A percentile compares a stretch with the other conserved stretches of the same genome.
Conservation (phyloP, 2,329 filamentous ascomycete species). For the Monosporascus cannonballus region DNA sequence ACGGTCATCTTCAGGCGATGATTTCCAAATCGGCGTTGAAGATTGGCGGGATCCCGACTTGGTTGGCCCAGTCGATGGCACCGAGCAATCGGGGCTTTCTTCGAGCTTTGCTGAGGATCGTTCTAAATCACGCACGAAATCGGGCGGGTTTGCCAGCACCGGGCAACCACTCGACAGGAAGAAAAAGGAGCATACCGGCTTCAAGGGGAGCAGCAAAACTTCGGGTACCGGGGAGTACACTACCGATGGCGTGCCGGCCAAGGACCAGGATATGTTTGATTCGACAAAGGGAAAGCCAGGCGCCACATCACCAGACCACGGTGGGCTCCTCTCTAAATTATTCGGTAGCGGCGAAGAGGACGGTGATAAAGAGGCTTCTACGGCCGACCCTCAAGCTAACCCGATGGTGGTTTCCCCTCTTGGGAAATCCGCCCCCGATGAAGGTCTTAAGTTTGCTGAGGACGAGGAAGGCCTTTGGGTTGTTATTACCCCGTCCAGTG, state of each 20-base stretch:
- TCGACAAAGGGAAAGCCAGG: slow-evolving; percentile 20
- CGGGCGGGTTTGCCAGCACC: neutral
- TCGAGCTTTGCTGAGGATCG: neutral
- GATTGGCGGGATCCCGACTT: slow-evolving; percentile 81
- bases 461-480: slow-evolving; percentile 83
- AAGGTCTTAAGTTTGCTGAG: slow-evolving; percentile 27
- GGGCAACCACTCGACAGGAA: neutral
- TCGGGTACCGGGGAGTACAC: slow-evolving; percentile 69
- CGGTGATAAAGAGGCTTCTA: slow-evolving; percentile 24
- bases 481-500: slow-evolving; percentile 87
- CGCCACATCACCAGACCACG: slow-evolving; percentile 11
- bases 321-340: slow-evolving; percentile 41
- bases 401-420: slow-evolving; percentile 16
- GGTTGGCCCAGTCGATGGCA: slow-evolving; percentile 35
- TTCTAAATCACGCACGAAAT: neutral
- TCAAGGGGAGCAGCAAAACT: slow-evolving; percentile 35
- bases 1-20: slow-evolving; percentile 38
- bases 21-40: slow-evolving; percentile 76
- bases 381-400: slow-evolving; percentile 26
- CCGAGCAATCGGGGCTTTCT: slow-evolving; percentile 13
- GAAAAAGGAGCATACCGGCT: neutral
- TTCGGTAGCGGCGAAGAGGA: slow-evolving; percentile 35
- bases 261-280: slow-evolving; percentile 23
- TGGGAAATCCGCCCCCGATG: slow-evolving; percentile 16
- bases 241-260: slow-evolving; percentile 27